Evolutionary conservation across 2,329 filamentous ascomycete genomes (phyloP).

Genomic region (Boeremia exigua): DNA sequence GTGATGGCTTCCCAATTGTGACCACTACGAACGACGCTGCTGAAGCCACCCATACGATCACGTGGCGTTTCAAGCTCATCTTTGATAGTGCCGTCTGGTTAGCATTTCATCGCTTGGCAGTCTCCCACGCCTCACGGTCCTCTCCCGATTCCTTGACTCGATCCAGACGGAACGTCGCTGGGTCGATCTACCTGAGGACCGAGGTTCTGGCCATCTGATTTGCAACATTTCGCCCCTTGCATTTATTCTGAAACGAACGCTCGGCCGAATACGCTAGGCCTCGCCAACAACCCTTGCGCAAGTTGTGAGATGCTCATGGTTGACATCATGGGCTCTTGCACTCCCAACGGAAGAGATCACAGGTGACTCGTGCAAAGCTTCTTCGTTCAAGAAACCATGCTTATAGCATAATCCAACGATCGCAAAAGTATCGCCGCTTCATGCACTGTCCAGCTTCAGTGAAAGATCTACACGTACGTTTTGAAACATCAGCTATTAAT

Average conservation of each 20-base stretch:
- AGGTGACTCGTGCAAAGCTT: background rate
- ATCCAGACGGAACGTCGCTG: slow-evolving; percentile 2
- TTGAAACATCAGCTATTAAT: slow-evolving; percentile 10
- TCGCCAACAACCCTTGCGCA: background rate
- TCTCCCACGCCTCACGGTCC: background rate
- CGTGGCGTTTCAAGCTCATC: slow-evolving; percentile 6
- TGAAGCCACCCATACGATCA: slow-evolving; percentile 2
- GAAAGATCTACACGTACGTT: slow-evolving; percentile 7
- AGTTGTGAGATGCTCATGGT: background rate
- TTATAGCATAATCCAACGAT: background rate
- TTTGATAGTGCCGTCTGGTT: slow-evolving; percentile 12
- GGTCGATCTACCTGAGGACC: background rate
- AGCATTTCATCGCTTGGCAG: slow-evolving; percentile 1
- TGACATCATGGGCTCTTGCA: slow-evolving; percentile 1
- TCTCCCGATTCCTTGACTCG: background rate
- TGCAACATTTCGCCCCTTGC: slow-evolving; percentile 11
- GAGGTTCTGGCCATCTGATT: slow-evolving; percentile 14
- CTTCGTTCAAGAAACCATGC: background rate
- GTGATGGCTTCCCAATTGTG: background rate
- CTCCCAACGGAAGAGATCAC: background rate
- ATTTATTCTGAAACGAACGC: slow-evolving; percentile 14
- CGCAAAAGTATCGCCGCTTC: background rate
- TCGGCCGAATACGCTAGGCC: slow-evolving; percentile 6
- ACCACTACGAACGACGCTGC: background rate
- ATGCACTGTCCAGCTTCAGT: background rate